Evolutionary conservation across 169 alveolate genomes (phyloP).

Genomic region (Eimeria maxima): DNA sequence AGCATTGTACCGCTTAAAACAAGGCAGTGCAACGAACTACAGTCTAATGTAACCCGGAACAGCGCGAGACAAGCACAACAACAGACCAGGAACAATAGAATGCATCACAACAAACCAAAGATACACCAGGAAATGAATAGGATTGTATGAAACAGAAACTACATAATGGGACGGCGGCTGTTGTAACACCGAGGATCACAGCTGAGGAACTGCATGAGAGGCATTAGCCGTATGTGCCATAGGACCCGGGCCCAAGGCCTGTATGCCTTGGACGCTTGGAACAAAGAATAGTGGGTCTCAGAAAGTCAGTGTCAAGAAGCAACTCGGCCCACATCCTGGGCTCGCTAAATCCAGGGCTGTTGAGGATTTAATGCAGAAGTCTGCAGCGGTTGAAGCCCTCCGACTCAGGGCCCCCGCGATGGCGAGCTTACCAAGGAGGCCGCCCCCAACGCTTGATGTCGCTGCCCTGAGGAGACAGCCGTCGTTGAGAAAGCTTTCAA

Average conservation of each 20-base stretch:
- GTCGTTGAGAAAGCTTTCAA: conserved; percentile 76
- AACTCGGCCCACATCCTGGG: background rate
- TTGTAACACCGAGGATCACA: background rate
- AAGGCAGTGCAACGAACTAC: background rate
- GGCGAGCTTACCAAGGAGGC: conserved; percentile 81
- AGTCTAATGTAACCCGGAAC: background rate
- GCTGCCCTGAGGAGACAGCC: conserved; percentile 81
- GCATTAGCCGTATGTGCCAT: background rate
- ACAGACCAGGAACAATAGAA: too few relatives aligned
- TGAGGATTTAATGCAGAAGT: background rate
- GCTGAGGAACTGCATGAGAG: background rate
- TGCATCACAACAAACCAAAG: background rate
- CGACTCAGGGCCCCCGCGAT: background rate
- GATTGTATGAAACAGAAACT: background rate
- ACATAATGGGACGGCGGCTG: background rate
- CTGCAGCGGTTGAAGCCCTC: background rate
- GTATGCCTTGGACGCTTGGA: background rate
- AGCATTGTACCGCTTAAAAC: background rate
- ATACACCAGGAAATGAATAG: background rate
- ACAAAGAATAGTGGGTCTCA: background rate
- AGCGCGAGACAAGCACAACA: background rate
- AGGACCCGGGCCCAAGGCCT: background rate
- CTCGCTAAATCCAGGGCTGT: background rate
- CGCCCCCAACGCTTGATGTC: conserved; percentile 82
- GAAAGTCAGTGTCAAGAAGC: background rate